Evolutionary conservation across 306 rosid genomes (phyloP), one percentile per base, ranked within the genome.

Genomic region (Ammopiptanthus mongolicus): DNA sequence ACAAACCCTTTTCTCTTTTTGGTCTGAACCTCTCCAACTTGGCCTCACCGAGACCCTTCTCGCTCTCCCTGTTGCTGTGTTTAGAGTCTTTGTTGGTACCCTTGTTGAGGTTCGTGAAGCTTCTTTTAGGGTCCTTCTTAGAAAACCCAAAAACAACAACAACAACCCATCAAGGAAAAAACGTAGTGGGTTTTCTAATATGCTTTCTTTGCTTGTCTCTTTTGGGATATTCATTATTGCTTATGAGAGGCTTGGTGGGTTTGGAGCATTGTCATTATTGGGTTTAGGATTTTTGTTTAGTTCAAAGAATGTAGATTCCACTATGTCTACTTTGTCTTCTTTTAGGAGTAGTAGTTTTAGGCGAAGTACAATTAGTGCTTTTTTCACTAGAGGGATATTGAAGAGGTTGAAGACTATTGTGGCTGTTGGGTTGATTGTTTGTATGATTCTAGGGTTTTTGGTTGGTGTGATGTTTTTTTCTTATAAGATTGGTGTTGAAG

Each of bases 401-500:
- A 87, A 67, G 56, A 86, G 79, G 68, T 65, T 95, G 88, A 84
- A 90, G 39, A 87, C 91, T 53, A 72, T 88, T 76, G 96, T 90
- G 39, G 99, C 97, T 14, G 50, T 92, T 68, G 97, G 97, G 18
- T 81, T 92, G 22, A 92, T 95, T 57, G 82, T 92, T 81, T 74
- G 80, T 14, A 95, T 92, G 99, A 92, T 90, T 68, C 22, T 90
- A 8, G 99, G 93, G 42, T 95, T 90, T 59, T 76, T 95, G 74
- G 61, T 79, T 76, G 97, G 97, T 2, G 63, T 90, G 52, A 76
- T 84, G 0, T 92, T 95, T 67, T 95, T 95, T 81, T 92, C 99
- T 0, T 95, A 95, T 57, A 92, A 95, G 84, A 89, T 95, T 81
- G 99, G 97, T 0, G 87, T 92, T 42, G 99, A 95, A 84, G 97